phyloP scores from a whole-genome alignment of 768 basidiomycete species.

The Suillus americanus region DNA sequence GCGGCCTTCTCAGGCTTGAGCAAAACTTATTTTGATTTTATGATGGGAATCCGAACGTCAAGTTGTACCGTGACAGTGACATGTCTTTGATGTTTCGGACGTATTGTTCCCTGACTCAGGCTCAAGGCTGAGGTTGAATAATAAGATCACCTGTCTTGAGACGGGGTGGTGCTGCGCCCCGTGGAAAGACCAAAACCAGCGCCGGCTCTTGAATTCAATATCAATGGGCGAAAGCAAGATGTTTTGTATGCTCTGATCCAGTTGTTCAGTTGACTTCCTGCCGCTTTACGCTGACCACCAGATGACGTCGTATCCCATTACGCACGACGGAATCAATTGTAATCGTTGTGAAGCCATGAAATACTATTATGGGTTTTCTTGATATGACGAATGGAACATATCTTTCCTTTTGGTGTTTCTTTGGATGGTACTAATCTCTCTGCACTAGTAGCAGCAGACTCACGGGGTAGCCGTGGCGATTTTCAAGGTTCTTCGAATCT shows the following conservation, averaged over 20 bases:
- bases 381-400: conserved; percentile 58
- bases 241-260: not conserved
- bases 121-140: not conserved
- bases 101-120: not conserved
- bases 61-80: not conserved
- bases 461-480: too few species aligned
- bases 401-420: conserved; percentile 20
- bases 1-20: not conserved
- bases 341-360: conserved; percentile 52
- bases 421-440: not conserved
- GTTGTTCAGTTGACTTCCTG: not conserved
- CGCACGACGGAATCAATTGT: conserved; percentile 42
- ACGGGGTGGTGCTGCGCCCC: not conserved
- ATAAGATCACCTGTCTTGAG: not conserved
- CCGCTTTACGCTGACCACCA: not conserved
- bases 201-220: not conserved
- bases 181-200: not conserved
- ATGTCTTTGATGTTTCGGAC: not conserved
- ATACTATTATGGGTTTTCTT: conserved; percentile 57
- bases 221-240: not conserved
- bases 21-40: not conserved
- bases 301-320: conserved; percentile 12
- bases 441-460: too few species aligned
- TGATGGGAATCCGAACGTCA: not conserved
- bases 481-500: conserved; percentile 32